Conservation (phyloP, 805 yeast genomes). For the Lachancea fermentati region DNA sequence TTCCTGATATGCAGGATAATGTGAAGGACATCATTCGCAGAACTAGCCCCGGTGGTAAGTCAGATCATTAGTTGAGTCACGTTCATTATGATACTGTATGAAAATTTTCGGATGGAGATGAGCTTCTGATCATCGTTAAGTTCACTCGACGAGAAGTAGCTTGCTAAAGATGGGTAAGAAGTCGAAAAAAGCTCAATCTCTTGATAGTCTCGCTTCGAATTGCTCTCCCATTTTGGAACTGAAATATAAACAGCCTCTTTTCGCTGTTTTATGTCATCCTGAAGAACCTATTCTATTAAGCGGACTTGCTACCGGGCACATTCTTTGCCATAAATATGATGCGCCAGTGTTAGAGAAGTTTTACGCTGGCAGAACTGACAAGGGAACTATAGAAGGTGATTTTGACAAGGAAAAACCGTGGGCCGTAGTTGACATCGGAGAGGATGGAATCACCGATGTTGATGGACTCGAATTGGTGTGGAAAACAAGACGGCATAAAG, state of each 20-base stretch:
- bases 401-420: constrained; percentile 7
- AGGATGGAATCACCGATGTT: constrained; percentile 8
- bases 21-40: constrained; percentile 53
- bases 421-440: constrained; percentile 3
- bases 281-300: constrained; percentile 52
- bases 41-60: constrained; percentile 12
- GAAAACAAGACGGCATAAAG: constrained; percentile 89
- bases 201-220: constrained; percentile 15
- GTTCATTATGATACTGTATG: background rate
- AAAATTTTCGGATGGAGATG: background rate
- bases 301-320: constrained; percentile 81
- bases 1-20: constrained; percentile 61
- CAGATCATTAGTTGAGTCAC: background rate
- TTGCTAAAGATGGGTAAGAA: constrained; percentile 8
- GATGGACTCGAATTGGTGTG: constrained; percentile 43
- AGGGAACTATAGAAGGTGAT: too few species aligned
- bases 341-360: constrained; percentile 37
- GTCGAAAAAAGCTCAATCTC: constrained; percentile 7
- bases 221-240: constrained; percentile 34
- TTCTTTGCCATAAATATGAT: constrained; percentile 56
- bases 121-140: background rate
- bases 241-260: constrained; percentile 55
- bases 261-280: constrained; percentile 77
- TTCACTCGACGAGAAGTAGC: background rate
- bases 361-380: constrained; percentile 13